These are phyloP conservation scores for Lagerstroemia speciosa DNA, from an alignment of 345 rosid species.

Conservation along the genomic window DNA sequence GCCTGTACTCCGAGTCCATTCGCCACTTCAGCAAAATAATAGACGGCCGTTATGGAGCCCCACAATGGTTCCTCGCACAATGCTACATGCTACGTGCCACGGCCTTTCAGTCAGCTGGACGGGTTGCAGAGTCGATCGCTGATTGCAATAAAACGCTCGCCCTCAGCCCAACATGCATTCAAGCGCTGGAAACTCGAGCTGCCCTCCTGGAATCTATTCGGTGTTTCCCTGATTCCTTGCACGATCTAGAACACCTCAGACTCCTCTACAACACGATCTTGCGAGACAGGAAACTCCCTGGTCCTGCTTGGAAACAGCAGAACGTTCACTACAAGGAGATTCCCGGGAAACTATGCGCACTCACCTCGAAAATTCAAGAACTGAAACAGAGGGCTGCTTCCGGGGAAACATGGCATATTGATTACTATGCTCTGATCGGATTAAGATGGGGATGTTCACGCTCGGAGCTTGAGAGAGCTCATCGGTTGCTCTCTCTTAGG, in stretches of 20 bases:
- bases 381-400: constrained; percentile 37
- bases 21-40: constrained; percentile 46
- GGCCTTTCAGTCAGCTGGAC: constrained; percentile 27
- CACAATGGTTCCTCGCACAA: constrained; percentile 35
- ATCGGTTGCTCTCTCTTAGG: constrained; percentile 28
- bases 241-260: constrained; percentile 44
- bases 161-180: constrained; percentile 28
- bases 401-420: constrained; percentile 35
- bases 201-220: constrained; percentile 34
- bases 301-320: constrained; percentile 44
- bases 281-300: constrained; percentile 38
- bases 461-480: constrained; percentile 43
- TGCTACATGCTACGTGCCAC: constrained; percentile 40
- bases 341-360: constrained; percentile 27
- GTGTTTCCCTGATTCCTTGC: constrained; percentile 41
- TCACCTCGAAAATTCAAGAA: constrained; percentile 25
- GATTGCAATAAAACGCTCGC: constrained; percentile 44
- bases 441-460: constrained; percentile 38
- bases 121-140: constrained; percentile 37
- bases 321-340: constrained; percentile 29
- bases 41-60: constrained; percentile 37
- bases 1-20: constrained; percentile 36
- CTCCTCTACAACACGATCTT: constrained; percentile 35
- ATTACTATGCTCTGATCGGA: constrained; percentile 38
- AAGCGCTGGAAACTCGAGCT: constrained; percentile 46